These are phyloP conservation scores for Chytriomyces sp. DNA, from an alignment of 192 early-diverging fungal species.

Conservation along the genomic window DNA sequence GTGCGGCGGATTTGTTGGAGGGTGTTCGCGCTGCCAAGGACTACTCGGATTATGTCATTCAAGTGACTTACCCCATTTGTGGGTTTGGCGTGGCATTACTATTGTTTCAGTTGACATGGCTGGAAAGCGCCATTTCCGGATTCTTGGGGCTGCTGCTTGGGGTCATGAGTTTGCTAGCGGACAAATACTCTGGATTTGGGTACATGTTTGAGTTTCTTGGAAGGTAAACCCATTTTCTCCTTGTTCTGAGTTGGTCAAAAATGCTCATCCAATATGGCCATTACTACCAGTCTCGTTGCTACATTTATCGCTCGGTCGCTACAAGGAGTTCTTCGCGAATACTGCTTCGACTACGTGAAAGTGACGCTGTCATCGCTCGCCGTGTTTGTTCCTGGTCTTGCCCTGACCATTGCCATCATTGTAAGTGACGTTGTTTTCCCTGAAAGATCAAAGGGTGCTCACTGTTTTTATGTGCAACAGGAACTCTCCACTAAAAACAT, in stretches of 20 bases:
- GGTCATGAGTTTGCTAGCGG: conserved; percentile 31
- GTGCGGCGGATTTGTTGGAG: conserved; percentile 38
- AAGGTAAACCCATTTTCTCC: conserved; percentile 23
- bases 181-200: conserved; percentile 39
- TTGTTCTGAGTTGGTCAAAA: no score
- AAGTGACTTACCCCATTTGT: conserved; percentile 47
- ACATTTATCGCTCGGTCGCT: conserved; percentile 39
- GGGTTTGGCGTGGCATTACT: conserved; percentile 45
- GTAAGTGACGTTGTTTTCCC: neutral
- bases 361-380: conserved; percentile 45
- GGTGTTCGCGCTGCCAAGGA: conserved; percentile 37
- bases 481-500: conserved; percentile 87
- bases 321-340: conserved; percentile 1
- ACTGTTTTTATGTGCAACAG: no score
- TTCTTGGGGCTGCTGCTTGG: conserved; percentile 45
- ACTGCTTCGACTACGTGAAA: conserved; percentile 30
- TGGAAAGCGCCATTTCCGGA: conserved; percentile 40
- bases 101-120: conserved; percentile 39
- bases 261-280: no score
- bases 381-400: conserved; percentile 66
- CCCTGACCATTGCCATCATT: conserved; percentile 82
- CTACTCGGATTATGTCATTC: conserved; percentile 14
- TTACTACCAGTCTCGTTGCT: conserved; percentile 6
- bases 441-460: no score
- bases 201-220: conserved; percentile 53